These are phyloP conservation scores for Phytopythium vexans DNA, from an alignment of 352 stramenopile species.

Conservation along the genomic window DNA sequence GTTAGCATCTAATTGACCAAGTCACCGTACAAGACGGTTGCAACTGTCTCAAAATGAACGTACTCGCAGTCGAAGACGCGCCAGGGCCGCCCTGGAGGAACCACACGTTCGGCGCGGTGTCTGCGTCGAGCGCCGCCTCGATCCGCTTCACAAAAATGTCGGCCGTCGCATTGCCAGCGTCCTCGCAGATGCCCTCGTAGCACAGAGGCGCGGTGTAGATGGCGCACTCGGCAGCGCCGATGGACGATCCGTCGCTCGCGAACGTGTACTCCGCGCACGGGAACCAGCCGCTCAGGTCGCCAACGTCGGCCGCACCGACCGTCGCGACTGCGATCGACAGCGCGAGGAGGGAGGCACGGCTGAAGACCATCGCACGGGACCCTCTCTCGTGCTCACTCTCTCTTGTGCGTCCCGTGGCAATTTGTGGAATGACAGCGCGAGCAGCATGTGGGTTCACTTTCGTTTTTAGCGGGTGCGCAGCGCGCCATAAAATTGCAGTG, in stretches of 20 bases:
- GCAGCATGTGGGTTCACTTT: too few species aligned
- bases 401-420: too few species aligned
- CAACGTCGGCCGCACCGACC: neutral
- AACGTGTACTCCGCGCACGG: constrained; percentile 12
- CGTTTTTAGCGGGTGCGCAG: too few species aligned
- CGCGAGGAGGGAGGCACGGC: too few species aligned
- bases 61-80: constrained; percentile 7
- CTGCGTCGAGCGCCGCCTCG: neutral
- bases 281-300: constrained; percentile 25
- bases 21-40: too few species aligned
- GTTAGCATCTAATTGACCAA: too few species aligned
- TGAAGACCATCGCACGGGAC: too few species aligned
- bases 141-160: constrained; percentile 26
- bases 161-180: constrained; percentile 9
- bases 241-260: constrained; percentile 1
- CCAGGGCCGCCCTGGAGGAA: constrained; percentile 31
- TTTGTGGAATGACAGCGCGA: too few species aligned
- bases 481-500: too few species aligned
- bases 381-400: too few species aligned
- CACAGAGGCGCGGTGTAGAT: constrained; percentile 33
- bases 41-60: neutral
- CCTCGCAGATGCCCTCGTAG: constrained; percentile 25
- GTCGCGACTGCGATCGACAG: neutral
- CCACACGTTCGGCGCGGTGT: constrained; percentile 9
- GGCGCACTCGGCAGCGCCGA: constrained; percentile 22